Evolutionary conservation across 2,329 filamentous ascomycete species (phyloP), one percentile per base, ranked within the genome.

Genomic region (Curvularia lunata): DNA sequence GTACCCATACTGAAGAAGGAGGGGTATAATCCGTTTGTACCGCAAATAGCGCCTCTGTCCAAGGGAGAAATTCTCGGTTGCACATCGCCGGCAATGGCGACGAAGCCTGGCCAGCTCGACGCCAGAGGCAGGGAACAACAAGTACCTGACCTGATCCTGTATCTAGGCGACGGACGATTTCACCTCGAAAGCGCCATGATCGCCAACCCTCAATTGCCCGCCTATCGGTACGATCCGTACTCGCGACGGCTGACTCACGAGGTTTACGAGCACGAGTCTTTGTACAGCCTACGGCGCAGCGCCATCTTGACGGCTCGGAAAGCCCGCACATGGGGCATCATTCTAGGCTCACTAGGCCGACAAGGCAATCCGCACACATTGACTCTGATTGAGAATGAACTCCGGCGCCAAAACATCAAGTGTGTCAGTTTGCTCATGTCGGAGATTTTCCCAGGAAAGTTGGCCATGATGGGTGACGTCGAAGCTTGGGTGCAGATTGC

Each of bases 151-250:
- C 78, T 92, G 62, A 89, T 97, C 45, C 81, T 97, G 1, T 97
- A 97, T 75, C 86, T 97, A 13, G 93, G 93, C 46, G 93, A 97
- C 72, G 93, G 93, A 12, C 86, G 93, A 58, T 97, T 97, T 81
- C 95, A 99, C 75, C 89, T 99, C 42, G 95, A 99, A 78, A 96
- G 91, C 71, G 94, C 96, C 71, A 99, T 99, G 94, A 99, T 99
- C 65, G 95, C 98, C 74, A 99, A 99, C 78, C 95, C 96, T 0
- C 79, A 82, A 5, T 86, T 97, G 34, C 91, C 94, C 0, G 94
- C 96, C 1, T 99, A 97, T 79, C 86, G 95, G 63, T 99, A 99
- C 77, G 95, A 99, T 73, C 95, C 96, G 0, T 99, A 99, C 79
- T 95, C 92, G 10, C 87, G 94, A 48, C 92, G 91, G 57, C 85